phyloP scores from a whole-genome alignment of 441 rosid species.

The Adansonia gregorii region DNA sequence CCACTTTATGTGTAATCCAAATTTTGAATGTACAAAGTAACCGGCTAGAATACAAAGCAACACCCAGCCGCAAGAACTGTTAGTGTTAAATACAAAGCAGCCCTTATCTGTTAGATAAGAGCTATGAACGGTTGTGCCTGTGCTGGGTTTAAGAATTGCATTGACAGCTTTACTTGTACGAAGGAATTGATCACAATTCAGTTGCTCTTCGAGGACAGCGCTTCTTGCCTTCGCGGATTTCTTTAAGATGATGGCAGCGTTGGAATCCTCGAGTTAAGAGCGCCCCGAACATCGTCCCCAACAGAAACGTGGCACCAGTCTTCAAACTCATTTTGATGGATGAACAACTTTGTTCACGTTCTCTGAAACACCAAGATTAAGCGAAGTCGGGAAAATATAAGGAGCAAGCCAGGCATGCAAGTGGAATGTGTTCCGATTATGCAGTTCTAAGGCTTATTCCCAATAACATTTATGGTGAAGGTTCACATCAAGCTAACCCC shows the following conservation, averaged over 20 bases:
- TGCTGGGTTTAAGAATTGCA: too few species aligned
- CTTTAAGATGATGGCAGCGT: not conserved
- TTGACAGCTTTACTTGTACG: too few species aligned
- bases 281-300: conserved; percentile 38
- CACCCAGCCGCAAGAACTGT: too few species aligned
- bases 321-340: conserved; percentile 1
- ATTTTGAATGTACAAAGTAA: too few species aligned
- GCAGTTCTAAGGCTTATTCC: not conserved
- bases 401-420: not conserved
- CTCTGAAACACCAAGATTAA: not conserved
- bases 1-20: too few species aligned
- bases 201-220: conserved; percentile 27
- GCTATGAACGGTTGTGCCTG: too few species aligned
- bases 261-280: conserved; percentile 15
- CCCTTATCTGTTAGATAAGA: too few species aligned
- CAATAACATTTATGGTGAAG: not conserved
- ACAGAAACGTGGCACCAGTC: conserved; percentile 26
- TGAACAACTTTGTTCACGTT: not conserved
- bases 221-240: conserved; percentile 6
- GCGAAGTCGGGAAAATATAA: not conserved
- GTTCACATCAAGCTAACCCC: not conserved
- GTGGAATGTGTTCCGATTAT: not conserved
- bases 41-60: too few species aligned
- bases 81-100: too few species aligned
- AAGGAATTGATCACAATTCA: not conserved